These are phyloP conservation scores for Sclerotinia nivalis DNA, from an alignment of 2,329 filamentous ascomycete species.

Conservation along the genomic window DNA sequence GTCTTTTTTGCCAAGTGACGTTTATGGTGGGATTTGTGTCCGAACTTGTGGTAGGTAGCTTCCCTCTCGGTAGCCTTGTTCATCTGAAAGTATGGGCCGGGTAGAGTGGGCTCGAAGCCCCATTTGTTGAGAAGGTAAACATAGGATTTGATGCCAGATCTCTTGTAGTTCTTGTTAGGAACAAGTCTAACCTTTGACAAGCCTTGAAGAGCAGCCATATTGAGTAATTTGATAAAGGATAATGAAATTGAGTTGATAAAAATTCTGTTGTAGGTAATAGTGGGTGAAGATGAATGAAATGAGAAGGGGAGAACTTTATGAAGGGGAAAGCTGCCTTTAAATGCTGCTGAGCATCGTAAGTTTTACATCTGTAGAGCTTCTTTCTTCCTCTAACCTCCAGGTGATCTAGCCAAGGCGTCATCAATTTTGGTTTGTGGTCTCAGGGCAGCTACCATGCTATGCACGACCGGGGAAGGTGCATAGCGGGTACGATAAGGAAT, in stretches of 20 bases:
- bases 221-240: conserved; percentile 21
- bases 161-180: conserved; percentile 60
- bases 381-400: neutral
- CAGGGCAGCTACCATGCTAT: conserved; percentile 20
- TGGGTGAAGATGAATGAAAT: neutral
- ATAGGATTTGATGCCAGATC: conserved; percentile 63
- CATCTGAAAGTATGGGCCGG: conserved; percentile 60
- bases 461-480: conserved; percentile 16
- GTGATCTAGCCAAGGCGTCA: conserved; percentile 19
- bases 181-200: conserved; percentile 51
- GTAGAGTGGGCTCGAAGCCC: conserved; percentile 61
- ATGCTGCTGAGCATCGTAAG: conserved; percentile 8
- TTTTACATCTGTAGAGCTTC: neutral
- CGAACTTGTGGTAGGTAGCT: conserved; percentile 49
- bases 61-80: conserved; percentile 45
- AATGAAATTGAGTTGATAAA: neutral
- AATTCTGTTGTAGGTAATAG: conserved; percentile 5
- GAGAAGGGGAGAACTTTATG: neutral
- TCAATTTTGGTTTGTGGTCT: conserved; percentile 12
- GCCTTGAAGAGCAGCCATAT: conserved; percentile 38
- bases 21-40: conserved; percentile 51
- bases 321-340: conserved; percentile 3
- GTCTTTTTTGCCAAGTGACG: conserved; percentile 51
- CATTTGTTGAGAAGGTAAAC: conserved; percentile 62
- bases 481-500: conserved; percentile 20